Base-by-base conservation (phyloP, 495 filamentous ascomycete species). In the Pyrenula massariospora region DNA sequence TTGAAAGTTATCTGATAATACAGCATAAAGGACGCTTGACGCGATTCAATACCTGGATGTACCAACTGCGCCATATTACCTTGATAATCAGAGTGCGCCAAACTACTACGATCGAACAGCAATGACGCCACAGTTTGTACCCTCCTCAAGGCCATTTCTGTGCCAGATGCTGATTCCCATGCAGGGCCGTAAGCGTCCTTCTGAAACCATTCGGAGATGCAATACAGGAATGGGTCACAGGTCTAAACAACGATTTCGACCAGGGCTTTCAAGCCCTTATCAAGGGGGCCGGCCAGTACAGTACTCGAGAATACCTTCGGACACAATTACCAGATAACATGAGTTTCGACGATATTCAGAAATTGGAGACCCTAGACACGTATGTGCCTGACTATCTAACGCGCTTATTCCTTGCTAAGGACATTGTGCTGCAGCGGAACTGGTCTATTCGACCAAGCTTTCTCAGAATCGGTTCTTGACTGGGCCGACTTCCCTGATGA, bases 401-500 rank as follows among this genome's bases (percentile, higher is more conserved):
- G n/a, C n/a, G n/a, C n/a, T n/a, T n/a, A n/a, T n/a, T n/a, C n/a
- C n/a, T n/a, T n/a, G n/a, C n/a, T n/a, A n/a, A n/a, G n/a, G n/a
- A n/a, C n/a, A n/a, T n/a, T n/a, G n/a, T n/a, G n/a, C n/a, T n/a
- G n/a, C n/a, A 56, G 57, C 52, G 59, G 65, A 21, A 70, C 66
- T 2, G 60, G 61, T 12, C 60, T 64, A 5, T 73, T 68, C 53
- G 69, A 74, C 53, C 61, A 68, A 52, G 63, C 68, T 15, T 63
- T 69, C 22, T 58, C 55, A 21, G 71, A 74, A 59, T 59, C 55
- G 1, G 57, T 73, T 19, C 55, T 67, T 23, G 71, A 72, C 56
- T 62, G 58, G 19, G 50, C 68, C 53, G 69, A 68, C 54, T 73
- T 73, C n/a, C n/a, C n/a, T n/a, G n/a, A n/a, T n/a, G n/a, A n/a